Percentiles rank a stretch among this genome's conserved stretches.
These are phyloP conservation scores for Eimeria sp. DNA, from an alignment of 169 alveolate species.

Conservation along the genomic window DNA sequence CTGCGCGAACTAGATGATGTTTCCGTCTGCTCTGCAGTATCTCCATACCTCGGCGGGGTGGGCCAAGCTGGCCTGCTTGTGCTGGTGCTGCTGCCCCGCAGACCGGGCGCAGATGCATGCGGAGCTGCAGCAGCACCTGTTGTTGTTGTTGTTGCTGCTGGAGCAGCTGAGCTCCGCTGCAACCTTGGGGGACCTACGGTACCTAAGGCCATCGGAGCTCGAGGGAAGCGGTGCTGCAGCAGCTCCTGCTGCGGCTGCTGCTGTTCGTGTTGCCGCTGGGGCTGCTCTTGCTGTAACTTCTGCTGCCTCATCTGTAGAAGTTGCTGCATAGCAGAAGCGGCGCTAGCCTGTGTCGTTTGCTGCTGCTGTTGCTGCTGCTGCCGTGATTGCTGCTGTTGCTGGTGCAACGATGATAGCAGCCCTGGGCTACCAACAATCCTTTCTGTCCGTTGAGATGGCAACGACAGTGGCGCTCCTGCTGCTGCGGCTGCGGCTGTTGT, in stretches of 20 bases:
- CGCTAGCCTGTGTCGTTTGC: neutral
- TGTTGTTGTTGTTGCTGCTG: conserved; percentile 11
- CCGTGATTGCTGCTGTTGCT: conserved; percentile 2
- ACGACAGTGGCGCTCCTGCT: conserved; percentile 1
- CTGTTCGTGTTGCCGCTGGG: conserved; percentile 1
- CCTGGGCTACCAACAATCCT: neutral
- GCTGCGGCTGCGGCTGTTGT: conserved; percentile 14
- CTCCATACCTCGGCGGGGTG: conserved; percentile 18
- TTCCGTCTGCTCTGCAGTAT: neutral
- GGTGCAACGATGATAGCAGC: neutral
- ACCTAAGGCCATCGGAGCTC: neutral
- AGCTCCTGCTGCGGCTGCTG: conserved; percentile 30
- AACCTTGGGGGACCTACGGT: neutral
- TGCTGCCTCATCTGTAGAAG: conserved; percentile 32
- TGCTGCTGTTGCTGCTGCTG: conserved; percentile 5
- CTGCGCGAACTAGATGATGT: conserved; percentile 15
- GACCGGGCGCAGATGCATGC: neutral
- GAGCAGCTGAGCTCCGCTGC: neutral
- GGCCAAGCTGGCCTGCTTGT: conserved; percentile 32
- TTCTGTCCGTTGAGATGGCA: neutral
- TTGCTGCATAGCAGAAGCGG: conserved; percentile 16
- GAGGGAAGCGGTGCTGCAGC: conserved; percentile 32
- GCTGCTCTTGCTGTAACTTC: neutral
- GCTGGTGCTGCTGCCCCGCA: conserved; percentile 31
- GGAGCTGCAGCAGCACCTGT: neutral